Percentiles rank a stretch among this genome's conserved stretches.
Conservation (phyloP, 805 yeast species). For the Cyberlindnera samutprakarnensis region DNA sequence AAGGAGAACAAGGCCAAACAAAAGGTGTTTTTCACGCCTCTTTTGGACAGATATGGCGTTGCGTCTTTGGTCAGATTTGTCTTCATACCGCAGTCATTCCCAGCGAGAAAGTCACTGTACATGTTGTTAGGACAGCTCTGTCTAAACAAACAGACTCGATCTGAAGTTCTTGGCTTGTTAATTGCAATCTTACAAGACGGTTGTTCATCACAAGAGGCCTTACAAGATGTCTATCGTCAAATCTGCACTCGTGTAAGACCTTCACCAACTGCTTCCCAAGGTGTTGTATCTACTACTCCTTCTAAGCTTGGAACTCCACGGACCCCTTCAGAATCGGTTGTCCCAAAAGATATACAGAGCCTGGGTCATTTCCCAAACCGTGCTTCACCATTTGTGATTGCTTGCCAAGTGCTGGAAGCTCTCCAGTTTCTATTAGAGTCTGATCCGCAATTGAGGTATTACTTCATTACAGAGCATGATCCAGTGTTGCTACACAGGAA, state of each 20-base stretch:
- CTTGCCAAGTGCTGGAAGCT: constrained; percentile 71
- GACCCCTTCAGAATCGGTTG: constrained; percentile 14
- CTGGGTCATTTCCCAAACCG: constrained; percentile 45
- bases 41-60: constrained; percentile 70
- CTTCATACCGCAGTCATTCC: constrained; percentile 63
- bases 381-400: constrained; percentile 62
- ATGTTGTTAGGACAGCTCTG: constrained; percentile 62
- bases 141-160: constrained; percentile 68
- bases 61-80: constrained; percentile 64
- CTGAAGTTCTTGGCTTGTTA: constrained; percentile 63
- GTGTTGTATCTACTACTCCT: neutral
- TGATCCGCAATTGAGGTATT: constrained; percentile 61
- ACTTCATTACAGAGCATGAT: constrained; percentile 75
- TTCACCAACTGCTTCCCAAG: constrained; percentile 4
- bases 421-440: constrained; percentile 62
- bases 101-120: constrained; percentile 55
- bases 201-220: constrained; percentile 45
- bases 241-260: constrained; percentile 31
- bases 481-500: constrained; percentile 30
- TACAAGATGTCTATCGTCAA: constrained; percentile 55
- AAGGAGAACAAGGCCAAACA: constrained; percentile 26
- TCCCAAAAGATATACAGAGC: constrained; percentile 43
- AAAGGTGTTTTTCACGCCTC: constrained; percentile 47
- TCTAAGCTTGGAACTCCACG: constrained; percentile 12
- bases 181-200: constrained; percentile 73